phyloP scores from a whole-genome alignment of 495 filamentous ascomycete species.

The Lasiosphaeris hirsuta region DNA sequence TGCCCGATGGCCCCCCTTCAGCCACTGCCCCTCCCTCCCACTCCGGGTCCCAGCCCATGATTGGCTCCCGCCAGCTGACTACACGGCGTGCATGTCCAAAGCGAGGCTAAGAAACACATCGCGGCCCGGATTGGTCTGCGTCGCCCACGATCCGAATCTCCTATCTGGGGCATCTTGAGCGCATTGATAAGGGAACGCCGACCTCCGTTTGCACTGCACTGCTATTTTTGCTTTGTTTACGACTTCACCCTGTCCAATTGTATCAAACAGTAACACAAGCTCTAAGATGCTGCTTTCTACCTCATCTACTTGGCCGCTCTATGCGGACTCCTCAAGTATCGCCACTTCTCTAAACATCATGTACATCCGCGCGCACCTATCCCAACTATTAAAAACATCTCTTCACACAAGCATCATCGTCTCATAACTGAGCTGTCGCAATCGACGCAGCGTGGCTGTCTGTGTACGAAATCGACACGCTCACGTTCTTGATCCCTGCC shows the following conservation, averaged over 20 bases:
- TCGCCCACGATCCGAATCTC: too few species aligned
- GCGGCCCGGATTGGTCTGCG: not conserved
- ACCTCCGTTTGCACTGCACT: slow-evolving; percentile 1
- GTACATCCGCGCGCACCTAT: not conserved
- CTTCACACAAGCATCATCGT: not conserved
- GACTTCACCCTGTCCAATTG: not conserved
- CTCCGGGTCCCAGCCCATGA: not conserved
- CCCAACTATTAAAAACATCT: not conserved
- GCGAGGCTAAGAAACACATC: not conserved
- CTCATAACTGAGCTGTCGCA: slow-evolving; percentile 49
- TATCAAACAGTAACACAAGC: not conserved
- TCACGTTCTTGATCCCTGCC: slow-evolving; percentile 80
- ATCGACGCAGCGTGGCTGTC: slow-evolving; percentile 90
- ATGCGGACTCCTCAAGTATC: not conserved
- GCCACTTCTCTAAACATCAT: not conserved
- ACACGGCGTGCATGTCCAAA: not conserved
- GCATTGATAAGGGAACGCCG: slow-evolving; percentile 1
- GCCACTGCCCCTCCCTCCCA: not conserved
- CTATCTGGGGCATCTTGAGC: not conserved
- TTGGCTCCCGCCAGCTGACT: slow-evolving; percentile 1
- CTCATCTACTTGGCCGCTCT: not conserved
- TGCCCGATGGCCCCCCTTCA: not conserved
- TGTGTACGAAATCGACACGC: slow-evolving; percentile 91
- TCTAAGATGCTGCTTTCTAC: not conserved
- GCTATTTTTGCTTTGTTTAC: not conserved